Percentiles rank a stretch among this genome's conserved stretches.
Conservation (phyloP, 306 rosid genomes). For the Sicyos edulis region DNA sequence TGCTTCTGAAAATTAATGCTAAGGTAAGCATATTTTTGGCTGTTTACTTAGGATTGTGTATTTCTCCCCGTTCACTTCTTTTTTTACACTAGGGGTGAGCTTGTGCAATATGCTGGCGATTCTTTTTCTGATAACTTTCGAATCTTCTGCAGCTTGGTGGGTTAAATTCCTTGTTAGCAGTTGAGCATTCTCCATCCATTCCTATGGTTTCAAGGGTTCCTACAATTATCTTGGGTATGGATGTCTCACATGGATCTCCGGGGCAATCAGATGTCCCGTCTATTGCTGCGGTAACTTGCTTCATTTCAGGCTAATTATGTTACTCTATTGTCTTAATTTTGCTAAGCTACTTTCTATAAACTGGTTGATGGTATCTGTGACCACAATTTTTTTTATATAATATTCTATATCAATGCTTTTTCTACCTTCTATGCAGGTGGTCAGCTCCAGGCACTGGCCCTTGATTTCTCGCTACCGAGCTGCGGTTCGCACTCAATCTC, state of each 20-base stretch:
- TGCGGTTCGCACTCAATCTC: slow-evolving; percentile 76
- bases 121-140: neutral
- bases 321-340: neutral
- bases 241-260: slow-evolving; percentile 91
- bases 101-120: neutral
- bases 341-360: neutral
- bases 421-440: slow-evolving; percentile 43
- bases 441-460: slow-evolving; percentile 90
- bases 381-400: neutral
- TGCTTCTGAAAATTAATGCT: slow-evolving; percentile 77
- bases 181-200: slow-evolving; percentile 57
- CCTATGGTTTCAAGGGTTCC: slow-evolving; percentile 74
- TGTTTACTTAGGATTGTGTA: neutral
- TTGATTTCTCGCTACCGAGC: slow-evolving; percentile 81
- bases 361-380: neutral
- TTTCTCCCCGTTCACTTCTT: neutral
- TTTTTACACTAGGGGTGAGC: neutral
- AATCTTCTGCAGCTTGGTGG: slow-evolving; percentile 76
- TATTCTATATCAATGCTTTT: neutral
- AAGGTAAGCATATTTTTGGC: slow-evolving; percentile 38
- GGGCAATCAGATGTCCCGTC: slow-evolving; percentile 89
- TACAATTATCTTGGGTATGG: slow-evolving; percentile 87
- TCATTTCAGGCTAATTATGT: neutral
- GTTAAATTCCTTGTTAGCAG: slow-evolving; percentile 60
- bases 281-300: slow-evolving; percentile 67